phyloP scores from a whole-genome alignment of 352 stramenopile genomes.

The Pythium scleroteichum region DNA sequence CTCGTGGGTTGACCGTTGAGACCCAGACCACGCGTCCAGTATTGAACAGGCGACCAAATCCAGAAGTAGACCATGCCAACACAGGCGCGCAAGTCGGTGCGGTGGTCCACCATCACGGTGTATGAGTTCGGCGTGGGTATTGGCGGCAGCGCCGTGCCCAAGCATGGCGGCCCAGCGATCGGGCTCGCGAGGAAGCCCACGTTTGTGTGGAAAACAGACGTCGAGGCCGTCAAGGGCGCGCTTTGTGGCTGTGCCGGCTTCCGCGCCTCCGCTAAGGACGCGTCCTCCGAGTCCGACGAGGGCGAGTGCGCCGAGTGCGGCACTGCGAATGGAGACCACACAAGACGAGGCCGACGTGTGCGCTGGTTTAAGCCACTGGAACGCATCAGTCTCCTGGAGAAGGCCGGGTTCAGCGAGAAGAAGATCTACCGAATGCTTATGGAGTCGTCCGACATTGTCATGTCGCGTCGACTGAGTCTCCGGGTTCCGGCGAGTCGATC shows the following conservation, averaged over 20 bases:
- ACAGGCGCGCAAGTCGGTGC: constrained; percentile 31
- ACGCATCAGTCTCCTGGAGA: constrained; percentile 29
- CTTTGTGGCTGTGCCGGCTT: constrained; percentile 4
- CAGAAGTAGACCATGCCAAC: constrained; percentile 13
- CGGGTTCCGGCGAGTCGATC: constrained; percentile 1
- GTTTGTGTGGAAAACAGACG: constrained; percentile 36
- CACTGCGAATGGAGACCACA: constrained; percentile 1
- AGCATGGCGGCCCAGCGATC: constrained; percentile 44
- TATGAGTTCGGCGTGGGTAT: constrained; percentile 57
- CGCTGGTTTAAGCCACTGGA: constrained; percentile 34
- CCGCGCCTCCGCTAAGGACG: background rate
- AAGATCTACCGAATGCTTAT: constrained; percentile 36
- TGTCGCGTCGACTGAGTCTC: constrained; percentile 26
- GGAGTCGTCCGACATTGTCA: constrained; percentile 31
- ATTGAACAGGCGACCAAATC: background rate
- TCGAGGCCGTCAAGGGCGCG: constrained; percentile 30
- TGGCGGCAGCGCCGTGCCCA: constrained; percentile 46
- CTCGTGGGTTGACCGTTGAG: background rate
- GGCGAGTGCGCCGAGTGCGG: constrained; percentile 13
- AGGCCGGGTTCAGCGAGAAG: constrained; percentile 34
- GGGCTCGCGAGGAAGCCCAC: constrained; percentile 38
- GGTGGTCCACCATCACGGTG: constrained; percentile 57
- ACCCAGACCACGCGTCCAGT: constrained; percentile 3
- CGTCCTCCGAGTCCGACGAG: constrained; percentile 13
- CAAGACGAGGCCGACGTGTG: constrained; percentile 11